Percentiles rank a stretch among this genome's conserved stretches.
These are phyloP conservation scores for Penicillium verhagenii DNA, from an alignment of 495 filamentous ascomycete species.

Conservation along the genomic window DNA sequence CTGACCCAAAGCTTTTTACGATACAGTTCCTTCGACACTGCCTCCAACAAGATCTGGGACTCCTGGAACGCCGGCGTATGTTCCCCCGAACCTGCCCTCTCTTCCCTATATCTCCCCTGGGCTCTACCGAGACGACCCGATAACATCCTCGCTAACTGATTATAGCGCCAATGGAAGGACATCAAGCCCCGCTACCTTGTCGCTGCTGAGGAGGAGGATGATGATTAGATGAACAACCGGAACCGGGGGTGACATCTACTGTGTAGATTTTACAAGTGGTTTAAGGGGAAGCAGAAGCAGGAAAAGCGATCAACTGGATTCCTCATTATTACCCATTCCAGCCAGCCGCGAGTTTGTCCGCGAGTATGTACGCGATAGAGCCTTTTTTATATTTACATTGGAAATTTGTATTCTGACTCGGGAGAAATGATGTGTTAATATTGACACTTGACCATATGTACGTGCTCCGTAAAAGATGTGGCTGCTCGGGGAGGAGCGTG, in stretches of 20 bases:
- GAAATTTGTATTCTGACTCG: conserved; percentile 28
- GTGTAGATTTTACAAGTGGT: conserved; percentile 12
- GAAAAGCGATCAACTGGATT: conserved; percentile 19
- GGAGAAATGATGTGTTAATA: conserved; percentile 3
- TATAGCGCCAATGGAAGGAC: conserved; percentile 99
- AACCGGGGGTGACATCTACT: conserved; percentile 6
- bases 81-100: conserved; percentile 9
- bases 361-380: conserved; percentile 40
- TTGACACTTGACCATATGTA: not conserved
- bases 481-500: conserved; percentile 15
- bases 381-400: conserved; percentile 9
- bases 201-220: conserved; percentile 59
- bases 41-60: conserved; percentile 85
- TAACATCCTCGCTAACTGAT: conserved; percentile 30
- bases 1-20: conserved; percentile 16
- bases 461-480: not conserved
- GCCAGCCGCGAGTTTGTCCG: conserved; percentile 19
- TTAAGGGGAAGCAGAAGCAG: conserved; percentile 14
- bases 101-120: conserved; percentile 4
- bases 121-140: not conserved
- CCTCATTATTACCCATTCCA: conserved; percentile 32
- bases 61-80: conserved; percentile 84
- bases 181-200: conserved; percentile 85
- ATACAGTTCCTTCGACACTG: conserved; percentile 71
- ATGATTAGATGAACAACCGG: conserved; percentile 33